phyloP scores from a whole-genome alignment of 2,329 filamentous ascomycete species.

The Fusarium camptoceras region DNA sequence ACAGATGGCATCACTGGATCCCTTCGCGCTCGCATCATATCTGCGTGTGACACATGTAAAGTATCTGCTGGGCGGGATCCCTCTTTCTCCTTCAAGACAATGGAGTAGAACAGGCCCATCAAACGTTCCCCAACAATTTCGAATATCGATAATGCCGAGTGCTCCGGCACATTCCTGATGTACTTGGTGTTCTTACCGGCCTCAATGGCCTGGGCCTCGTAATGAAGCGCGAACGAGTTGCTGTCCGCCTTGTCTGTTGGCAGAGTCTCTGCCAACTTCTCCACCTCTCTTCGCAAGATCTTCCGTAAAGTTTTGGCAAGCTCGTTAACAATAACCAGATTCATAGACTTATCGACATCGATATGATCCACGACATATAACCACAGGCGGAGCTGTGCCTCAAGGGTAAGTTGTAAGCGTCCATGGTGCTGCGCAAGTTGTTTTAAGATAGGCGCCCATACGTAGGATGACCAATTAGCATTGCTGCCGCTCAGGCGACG shows the following conservation, averaged over 20 bases:
- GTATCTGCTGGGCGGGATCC: constrained; percentile 30
- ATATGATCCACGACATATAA: constrained; percentile 47
- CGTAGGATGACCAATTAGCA: constrained; percentile 46
- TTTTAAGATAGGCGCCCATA: constrained; percentile 53
- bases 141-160: constrained; percentile 32
- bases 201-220: constrained; percentile 28
- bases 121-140: constrained; percentile 40
- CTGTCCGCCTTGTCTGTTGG: constrained; percentile 20
- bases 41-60: constrained; percentile 48
- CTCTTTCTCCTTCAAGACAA: constrained; percentile 45
- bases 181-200: constrained; percentile 9
- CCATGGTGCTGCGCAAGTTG: constrained; percentile 48
- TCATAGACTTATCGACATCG: constrained; percentile 35
- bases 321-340: constrained; percentile 41
- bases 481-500: constrained; percentile 40
- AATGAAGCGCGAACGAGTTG: constrained; percentile 32
- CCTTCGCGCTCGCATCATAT: constrained; percentile 49
- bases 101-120: constrained; percentile 45
- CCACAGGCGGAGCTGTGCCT: constrained; percentile 49
- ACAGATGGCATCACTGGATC: constrained; percentile 54
- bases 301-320: constrained; percentile 44
- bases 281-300: constrained; percentile 45
- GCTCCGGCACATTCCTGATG: constrained; percentile 4
- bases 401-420: constrained; percentile 44
- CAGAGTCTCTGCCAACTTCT: constrained; percentile 33